A percentile compares a stretch with the other conserved stretches of the same genome.
Conservation (phyloP, 148 eudicot genomes). For the Arctostaphylos glauca region DNA sequence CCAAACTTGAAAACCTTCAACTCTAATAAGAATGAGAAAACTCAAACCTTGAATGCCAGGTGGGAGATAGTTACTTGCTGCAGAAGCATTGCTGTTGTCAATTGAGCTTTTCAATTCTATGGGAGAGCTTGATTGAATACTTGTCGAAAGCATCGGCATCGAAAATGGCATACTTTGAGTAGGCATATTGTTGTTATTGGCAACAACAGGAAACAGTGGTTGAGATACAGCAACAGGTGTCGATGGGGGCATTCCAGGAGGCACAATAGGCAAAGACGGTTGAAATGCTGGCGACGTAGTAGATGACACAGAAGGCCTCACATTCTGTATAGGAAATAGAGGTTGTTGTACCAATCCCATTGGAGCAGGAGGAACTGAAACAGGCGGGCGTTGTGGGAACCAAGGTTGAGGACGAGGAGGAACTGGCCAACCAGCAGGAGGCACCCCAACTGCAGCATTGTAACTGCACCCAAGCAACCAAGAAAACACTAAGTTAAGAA, state of each 20-base stretch:
- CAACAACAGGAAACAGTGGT: constrained; percentile 95
- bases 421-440: constrained; percentile 69
- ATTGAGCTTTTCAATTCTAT: constrained; percentile 36
- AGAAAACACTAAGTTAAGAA: constrained; percentile 4
- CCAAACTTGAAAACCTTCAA: background rate
- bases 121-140: constrained; percentile 37
- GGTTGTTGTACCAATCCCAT: constrained; percentile 69
- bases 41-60: constrained; percentile 57
- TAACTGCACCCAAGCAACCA: constrained; percentile 52
- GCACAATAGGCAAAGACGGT: constrained; percentile 48
- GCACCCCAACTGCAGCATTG: constrained; percentile 55
- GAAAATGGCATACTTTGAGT: constrained; percentile 47
- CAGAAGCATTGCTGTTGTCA: constrained; percentile 33
- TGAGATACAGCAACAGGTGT: constrained; percentile 74
- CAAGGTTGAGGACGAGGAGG: constrained; percentile 84
- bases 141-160: constrained; percentile 43
- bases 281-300: constrained; percentile 48
- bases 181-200: constrained; percentile 43
- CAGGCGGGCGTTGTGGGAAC: constrained; percentile 67
- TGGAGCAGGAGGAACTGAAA: constrained; percentile 60
- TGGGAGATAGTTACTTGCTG: constrained; percentile 45
- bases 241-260: constrained; percentile 64
- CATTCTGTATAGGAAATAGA: constrained; percentile 79
- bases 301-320: constrained; percentile 48
- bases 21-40: constrained; percentile 8